Conservation (phyloP, 441 rosid species). For the Viola pubescens region DNA sequence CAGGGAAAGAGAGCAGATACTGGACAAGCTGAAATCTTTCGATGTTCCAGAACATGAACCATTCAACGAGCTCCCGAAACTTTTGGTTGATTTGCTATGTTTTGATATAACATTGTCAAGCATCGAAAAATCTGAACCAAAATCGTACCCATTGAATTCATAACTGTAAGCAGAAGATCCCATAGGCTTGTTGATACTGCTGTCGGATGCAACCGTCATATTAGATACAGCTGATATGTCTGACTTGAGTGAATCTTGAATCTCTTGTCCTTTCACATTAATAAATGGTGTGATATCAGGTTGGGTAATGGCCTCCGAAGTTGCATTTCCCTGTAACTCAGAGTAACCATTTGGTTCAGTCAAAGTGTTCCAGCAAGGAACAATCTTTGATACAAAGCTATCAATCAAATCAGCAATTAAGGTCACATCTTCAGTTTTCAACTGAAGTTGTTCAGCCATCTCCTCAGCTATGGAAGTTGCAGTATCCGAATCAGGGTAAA, state of each 20-base stretch:
- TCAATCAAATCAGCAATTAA: constrained; percentile 58
- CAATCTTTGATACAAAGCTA: constrained; percentile 39
- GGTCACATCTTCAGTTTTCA: constrained; percentile 45
- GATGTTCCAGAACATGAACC: constrained; percentile 24
- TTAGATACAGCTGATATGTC: constrained; percentile 34
- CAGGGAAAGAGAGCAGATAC: constrained; percentile 22
- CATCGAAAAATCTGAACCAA: constrained; percentile 11
- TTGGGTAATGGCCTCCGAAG: constrained; percentile 11
- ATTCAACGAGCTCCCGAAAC: constrained; percentile 16
- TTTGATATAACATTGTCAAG: constrained; percentile 12
- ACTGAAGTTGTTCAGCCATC: constrained; percentile 70
- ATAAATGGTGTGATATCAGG: constrained; percentile 20
- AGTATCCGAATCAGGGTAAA: constrained; percentile 59
- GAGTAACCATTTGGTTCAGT: constrained; percentile 18
- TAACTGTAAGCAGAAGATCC: constrained; percentile 22
- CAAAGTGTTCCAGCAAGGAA: constrained; percentile 31
- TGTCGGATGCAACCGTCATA: constrained; percentile 20
- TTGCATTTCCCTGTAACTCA: constrained; percentile 8
- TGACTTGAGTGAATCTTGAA: constrained; percentile 30
- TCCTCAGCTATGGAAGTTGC: constrained; percentile 49
- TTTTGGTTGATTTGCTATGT: constrained; percentile 14
- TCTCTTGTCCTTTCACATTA: constrained; percentile 17
- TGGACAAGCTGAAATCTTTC: constrained; percentile 25
- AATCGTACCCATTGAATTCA: constrained; percentile 9
- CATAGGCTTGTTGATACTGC: constrained; percentile 18